phyloP scores from a whole-genome alignment of 108 stramenopile species.

The Nitzschia inconspicua region DNA sequence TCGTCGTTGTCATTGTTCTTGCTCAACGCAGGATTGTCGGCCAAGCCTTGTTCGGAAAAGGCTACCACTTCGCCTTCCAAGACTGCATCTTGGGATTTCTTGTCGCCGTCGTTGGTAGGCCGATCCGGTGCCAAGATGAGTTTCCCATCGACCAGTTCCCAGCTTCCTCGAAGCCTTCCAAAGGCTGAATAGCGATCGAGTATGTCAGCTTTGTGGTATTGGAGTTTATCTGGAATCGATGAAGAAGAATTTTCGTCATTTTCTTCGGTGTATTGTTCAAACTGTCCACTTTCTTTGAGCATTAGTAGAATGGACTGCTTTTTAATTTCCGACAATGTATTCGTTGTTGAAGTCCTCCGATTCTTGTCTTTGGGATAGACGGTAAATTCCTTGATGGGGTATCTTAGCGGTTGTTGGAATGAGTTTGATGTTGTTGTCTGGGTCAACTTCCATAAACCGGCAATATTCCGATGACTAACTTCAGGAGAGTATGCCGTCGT shows the following conservation, averaged over 20 bases:
- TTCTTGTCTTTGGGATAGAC: slow-evolving; percentile 50
- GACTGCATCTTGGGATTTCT: slow-evolving; percentile 48
- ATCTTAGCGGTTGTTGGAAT: no score
- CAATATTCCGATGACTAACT: slow-evolving; percentile 64
- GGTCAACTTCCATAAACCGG: slow-evolving; percentile 64
- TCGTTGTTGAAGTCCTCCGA: background rate
- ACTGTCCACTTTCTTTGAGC: slow-evolving; percentile 74
- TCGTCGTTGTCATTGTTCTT: slow-evolving; percentile 1
- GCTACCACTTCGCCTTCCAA: slow-evolving; percentile 67
- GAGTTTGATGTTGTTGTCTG: slow-evolving; percentile 9
- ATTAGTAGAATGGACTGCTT: slow-evolving; percentile 69
- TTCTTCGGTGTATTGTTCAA: slow-evolving; percentile 55
- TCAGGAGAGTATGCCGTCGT: slow-evolving; percentile 33
- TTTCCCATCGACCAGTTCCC: slow-evolving; percentile 75
- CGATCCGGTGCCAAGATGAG: slow-evolving; percentile 81
- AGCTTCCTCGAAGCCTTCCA: slow-evolving; percentile 51
- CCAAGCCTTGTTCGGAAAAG: slow-evolving; percentile 36
- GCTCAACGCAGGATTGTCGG: slow-evolving; percentile 45
- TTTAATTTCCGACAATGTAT: slow-evolving; percentile 7
- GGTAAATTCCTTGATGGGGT: slow-evolving; percentile 82
- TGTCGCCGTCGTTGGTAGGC: slow-evolving; percentile 19
- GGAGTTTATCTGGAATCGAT: slow-evolving; percentile 21
- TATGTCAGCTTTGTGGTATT: slow-evolving; percentile 24
- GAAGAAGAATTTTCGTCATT: no score
- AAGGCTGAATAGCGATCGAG: slow-evolving; percentile 28